Evolutionary conservation across 2,329 filamentous ascomycete genomes (phyloP), one percentile per base, ranked within the genome.

Genomic region (Colletotrichum sp.): DNA sequence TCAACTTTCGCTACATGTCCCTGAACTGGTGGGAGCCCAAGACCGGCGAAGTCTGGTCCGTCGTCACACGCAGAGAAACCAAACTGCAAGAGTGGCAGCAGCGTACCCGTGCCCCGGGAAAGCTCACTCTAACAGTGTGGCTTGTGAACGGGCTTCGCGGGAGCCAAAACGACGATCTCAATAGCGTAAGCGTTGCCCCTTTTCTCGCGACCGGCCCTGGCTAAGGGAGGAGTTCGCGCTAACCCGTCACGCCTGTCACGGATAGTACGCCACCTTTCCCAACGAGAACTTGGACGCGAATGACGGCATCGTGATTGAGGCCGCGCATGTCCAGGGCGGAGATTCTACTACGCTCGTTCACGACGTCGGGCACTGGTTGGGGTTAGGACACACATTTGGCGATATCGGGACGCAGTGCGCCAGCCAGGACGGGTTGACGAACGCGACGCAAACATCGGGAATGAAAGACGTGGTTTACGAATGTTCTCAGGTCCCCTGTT

Each of bases 271-370:
- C 34, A 77, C 75, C 1, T 77, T 77, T 18, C 75, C 75, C 36
- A 69, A 76, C 9, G 71, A 77, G 28, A 49, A 63, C 49, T 39
- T 77, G 12, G 75, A 75, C 15, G 39, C 63, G 5, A 24, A 36
- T 28, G 75, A 77, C 44, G 71, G 75, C 26, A 75, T 77, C 32
- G 75, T 77, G 4, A 67, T 77, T 24, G 62, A 71, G 32, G 65
- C 69, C 49, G 59, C 59, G 12, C 71, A 67, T n/a, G 75, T 77
- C 21, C 71, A 75, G 34, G 75, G 75, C 24, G 74, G 60, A n/a
- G 57, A 75, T 13, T 39, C 71, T 4, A 80, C 78, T 62, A 83
- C 82, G 26, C 78, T 82, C 4, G 72, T 82, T 7, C 83, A 84
- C 71, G 83, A 78, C 26, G 71, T 78, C 18, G 77, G 77, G 13